These are phyloP conservation scores for Coffea canephora DNA, from an alignment of 257 asterid species.

Conservation along the genomic window DNA sequence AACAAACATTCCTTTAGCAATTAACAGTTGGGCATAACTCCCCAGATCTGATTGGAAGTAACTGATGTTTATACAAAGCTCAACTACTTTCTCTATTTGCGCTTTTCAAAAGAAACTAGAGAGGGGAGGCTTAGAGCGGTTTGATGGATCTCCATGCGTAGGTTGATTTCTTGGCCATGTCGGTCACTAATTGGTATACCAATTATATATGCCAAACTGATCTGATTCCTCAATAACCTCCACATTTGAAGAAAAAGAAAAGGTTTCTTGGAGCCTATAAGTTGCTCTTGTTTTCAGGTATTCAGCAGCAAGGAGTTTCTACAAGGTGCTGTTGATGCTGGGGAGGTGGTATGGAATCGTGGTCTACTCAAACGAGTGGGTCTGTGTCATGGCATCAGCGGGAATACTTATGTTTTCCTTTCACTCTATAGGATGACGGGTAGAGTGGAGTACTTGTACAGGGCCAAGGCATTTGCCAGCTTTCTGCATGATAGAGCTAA, in stretches of 20 bases:
- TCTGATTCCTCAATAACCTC: background rate
- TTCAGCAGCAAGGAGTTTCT: constrained; percentile 61
- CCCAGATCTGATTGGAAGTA: no score
- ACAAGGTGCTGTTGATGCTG: constrained; percentile 66
- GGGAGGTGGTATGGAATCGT: constrained; percentile 74
- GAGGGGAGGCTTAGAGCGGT: background rate
- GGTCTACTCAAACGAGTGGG: constrained; percentile 87
- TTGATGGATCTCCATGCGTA: background rate
- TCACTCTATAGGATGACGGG: constrained; percentile 71
- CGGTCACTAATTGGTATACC: background rate
- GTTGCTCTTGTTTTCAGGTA: constrained; percentile 46
- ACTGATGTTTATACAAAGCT: background rate
- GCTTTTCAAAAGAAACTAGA: background rate
- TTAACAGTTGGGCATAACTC: background rate
- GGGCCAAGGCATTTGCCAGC: constrained; percentile 74
- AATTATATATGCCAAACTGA: background rate
- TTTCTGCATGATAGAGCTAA: constrained; percentile 61
- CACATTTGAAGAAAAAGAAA: background rate
- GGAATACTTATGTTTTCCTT: constrained; percentile 72
- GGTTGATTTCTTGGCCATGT: background rate
- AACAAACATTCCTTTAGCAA: background rate
- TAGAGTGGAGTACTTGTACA: constrained; percentile 55
- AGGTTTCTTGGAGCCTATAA: background rate
- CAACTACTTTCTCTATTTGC: background rate
- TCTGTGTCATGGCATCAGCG: constrained; percentile 78